phyloP scores from a whole-genome alignment of 371 early-diverging fungal species.

The Circinella minor region DNA sequence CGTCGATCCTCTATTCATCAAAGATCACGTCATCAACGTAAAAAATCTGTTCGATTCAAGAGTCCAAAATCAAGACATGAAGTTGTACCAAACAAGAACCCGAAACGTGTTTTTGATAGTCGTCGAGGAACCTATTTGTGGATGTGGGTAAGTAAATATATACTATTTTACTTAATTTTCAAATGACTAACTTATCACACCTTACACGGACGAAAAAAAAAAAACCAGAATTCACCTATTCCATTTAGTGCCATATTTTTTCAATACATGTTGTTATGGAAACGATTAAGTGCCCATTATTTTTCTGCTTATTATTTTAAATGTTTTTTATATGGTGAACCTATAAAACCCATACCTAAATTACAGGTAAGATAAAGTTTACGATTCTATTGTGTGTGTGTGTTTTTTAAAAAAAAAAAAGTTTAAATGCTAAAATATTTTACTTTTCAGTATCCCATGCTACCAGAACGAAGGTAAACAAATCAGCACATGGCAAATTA shows the following conservation, averaged over 20 bases:
- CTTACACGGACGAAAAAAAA: conserved; percentile 12
- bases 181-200: too few relatives aligned
- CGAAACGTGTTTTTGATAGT: conserved; percentile 8
- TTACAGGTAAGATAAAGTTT: conserved; percentile 43
- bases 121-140: conserved; percentile 35
- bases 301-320: conserved; percentile 60
- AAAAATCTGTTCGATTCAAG: conserved; percentile 19
- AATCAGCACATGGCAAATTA: not conserved
- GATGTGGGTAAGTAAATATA: conserved; percentile 38
- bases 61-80: conserved; percentile 13
- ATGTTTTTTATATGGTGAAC: conserved; percentile 64
- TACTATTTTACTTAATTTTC: too few relatives aligned
- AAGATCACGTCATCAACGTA: conserved; percentile 6
- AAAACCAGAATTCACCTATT: conserved; percentile 65
- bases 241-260: conserved; percentile 65
- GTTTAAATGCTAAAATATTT: conserved; percentile 3
- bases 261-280: conserved; percentile 67
- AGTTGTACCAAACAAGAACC: not conserved
- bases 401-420: conserved; percentile 8
- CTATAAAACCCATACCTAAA: conserved; percentile 64
- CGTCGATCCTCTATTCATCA: not conserved
- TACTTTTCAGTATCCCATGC: conserved; percentile 56
- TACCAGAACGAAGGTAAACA: conserved; percentile 58
- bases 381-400: not conserved
- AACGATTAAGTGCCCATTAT: conserved; percentile 62